Evolutionary conservation across 164 flowering plant species (phyloP).

Genomic region (Platanus orientalis): DNA sequence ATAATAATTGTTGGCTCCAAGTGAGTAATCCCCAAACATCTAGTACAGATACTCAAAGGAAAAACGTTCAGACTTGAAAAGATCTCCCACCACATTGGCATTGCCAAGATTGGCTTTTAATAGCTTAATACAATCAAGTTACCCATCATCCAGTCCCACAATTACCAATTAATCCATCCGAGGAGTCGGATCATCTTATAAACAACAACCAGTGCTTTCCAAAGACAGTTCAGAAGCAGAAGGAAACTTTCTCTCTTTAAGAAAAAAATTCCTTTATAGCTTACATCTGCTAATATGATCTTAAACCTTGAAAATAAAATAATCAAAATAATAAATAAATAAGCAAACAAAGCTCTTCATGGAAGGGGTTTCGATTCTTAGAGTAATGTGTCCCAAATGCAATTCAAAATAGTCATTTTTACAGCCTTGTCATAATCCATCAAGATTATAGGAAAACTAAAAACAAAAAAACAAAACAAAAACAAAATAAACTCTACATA

Average conservation of each 20-base stretch:
- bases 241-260: no score
- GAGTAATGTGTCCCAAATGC: neutral
- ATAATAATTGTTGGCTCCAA: neutral
- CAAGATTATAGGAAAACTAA: neutral
- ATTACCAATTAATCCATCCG: neutral
- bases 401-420: neutral
- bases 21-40: neutral
- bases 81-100: neutral
- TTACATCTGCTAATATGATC: neutral
- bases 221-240: neutral
- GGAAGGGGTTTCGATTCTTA: neutral
- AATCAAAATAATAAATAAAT: neutral
- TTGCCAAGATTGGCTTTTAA: neutral
- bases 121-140: neutral
- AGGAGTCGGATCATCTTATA: no score
- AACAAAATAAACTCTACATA: no score
- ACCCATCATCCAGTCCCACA: constrained; percentile 1
- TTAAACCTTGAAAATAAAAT: neutral
- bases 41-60: neutral
- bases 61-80: neutral
- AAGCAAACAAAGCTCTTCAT: no score
- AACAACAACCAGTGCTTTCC: no score
- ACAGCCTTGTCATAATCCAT: no score
- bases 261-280: neutral
- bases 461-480: neutral